These are phyloP conservation scores for Orbilia blumenaviensis DNA, from an alignment of 2,329 filamentous ascomycete genomes.

Conservation along the genomic window DNA sequence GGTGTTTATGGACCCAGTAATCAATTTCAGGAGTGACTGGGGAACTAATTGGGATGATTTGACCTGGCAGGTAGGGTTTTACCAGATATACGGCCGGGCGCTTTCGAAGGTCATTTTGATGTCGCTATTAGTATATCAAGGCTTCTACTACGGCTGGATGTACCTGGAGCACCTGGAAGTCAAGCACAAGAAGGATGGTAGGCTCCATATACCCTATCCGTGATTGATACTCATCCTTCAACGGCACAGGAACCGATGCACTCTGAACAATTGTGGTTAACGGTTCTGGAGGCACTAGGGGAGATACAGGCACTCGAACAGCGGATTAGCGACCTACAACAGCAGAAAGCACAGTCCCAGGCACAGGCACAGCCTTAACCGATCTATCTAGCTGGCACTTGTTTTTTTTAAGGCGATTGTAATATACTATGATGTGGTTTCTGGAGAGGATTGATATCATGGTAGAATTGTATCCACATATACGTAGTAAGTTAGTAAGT, in stretches of 20 bases:
- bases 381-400: no score
- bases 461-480: no score
- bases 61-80: constrained; percentile 68
- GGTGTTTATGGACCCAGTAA: no score
- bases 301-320: constrained; percentile 39
- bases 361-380: neutral
- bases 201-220: constrained; percentile 53
- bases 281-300: constrained; percentile 6
- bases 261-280: neutral
- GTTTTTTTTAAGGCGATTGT: no score
- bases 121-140: constrained; percentile 80
- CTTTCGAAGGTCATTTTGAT: constrained; percentile 77
- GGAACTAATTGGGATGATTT: neutral
- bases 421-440: no score
- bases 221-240: neutral
- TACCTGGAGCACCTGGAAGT: constrained; percentile 78
- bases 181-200: constrained; percentile 69
- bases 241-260: neutral
- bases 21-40: neutral
- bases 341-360: constrained; percentile 21
- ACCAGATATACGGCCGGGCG: constrained; percentile 77
- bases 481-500: no score
- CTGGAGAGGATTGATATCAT: no score
- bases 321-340: constrained; percentile 35
- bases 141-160: constrained; percentile 77